Percentiles rank a stretch among this genome's conserved stretches.
Conservation (phyloP, 768 basidiomycete species). For the Podaxis mareebaensis region DNA sequence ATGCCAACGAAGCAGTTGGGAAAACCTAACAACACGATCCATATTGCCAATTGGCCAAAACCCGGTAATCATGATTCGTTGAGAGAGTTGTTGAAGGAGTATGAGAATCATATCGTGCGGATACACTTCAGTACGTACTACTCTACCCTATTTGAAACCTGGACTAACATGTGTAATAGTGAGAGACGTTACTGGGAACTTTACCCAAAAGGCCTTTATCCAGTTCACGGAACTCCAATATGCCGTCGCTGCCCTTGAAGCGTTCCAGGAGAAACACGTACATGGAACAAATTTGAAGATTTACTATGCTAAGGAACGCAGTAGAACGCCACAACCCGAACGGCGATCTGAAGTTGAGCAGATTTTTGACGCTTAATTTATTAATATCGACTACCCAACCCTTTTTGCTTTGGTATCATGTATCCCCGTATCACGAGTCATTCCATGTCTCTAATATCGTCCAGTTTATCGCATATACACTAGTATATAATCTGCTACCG, state of each 20-base stretch:
- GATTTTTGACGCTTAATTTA: neutral
- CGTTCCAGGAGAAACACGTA: constrained; percentile 36
- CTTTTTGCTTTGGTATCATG: neutral
- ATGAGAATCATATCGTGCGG: constrained; percentile 29
- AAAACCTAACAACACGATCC: constrained; percentile 31
- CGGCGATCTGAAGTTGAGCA: neutral
- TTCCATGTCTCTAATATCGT: neutral
- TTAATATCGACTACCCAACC: neutral
- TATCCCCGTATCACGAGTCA: neutral
- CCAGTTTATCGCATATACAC: neutral
- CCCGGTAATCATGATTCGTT: constrained; percentile 26
- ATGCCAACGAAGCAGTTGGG: neutral
- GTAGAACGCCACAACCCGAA: neutral
- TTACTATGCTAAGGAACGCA: constrained; percentile 37
- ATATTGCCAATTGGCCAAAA: constrained; percentile 27
- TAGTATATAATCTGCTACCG: neutral
- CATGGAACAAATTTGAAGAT: constrained; percentile 39
- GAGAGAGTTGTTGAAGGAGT: constrained; percentile 25
- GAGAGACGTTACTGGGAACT: constrained; percentile 31
- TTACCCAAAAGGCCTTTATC: constrained; percentile 47
- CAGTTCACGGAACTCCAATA: constrained; percentile 47
- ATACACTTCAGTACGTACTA: constrained; percentile 31
- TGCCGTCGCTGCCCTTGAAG: constrained; percentile 49
- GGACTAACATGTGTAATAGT: constrained; percentile 24
- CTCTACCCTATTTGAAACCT: neutral